Evolutionary conservation across 306 rosid species (phyloP), one percentile per base, ranked within the genome.

Genomic region (Mimosa bimucronata): DNA sequence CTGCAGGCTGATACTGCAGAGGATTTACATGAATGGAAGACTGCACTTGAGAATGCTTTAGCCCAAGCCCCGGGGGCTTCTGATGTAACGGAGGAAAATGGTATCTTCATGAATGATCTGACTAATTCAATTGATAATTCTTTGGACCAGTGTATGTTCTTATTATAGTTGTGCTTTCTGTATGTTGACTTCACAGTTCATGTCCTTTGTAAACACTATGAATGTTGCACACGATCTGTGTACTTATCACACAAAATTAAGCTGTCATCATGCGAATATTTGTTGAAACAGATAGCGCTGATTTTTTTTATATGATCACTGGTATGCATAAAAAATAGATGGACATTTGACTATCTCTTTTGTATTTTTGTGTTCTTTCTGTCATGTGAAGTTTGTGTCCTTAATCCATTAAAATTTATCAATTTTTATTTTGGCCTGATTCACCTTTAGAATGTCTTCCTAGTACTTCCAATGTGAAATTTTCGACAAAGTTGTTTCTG

Each of bases 21-120:
- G 68, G 99, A 96, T 78, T 88, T 96, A 73, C 86, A 88, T 62
- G 98, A 93, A 85, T 96, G 99, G 99, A 96, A 96, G 87, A 84
- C 88, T 14, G 99, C 99, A 21, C 93, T 96, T 58, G 98, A 96
- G 88, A 88, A 85, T 70, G 99, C 99, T 72, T 79, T 96, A 88
- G 80, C 89, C 26, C 91, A 90, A 81, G 97, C 99, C 80, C 99
- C 98, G 0, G 86, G 60, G 87, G 88, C 91, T 31, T 78, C 62
- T 77, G 85, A 83, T 78, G 80, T 64, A 62, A 60, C 41, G 28
- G 94, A 88, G 83, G 89, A 86, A 94, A 96, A 93, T 85, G 97
- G 99, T 85, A 89, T 88, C 83, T 86, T 77, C 83, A 91, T 91
- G 91, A 91, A 88, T 23, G 83, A 93, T 81, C 88, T 85, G 85